Evolutionary conservation across 371 early-diverging fungal genomes (phyloP).

Genomic region (Mortierella polycephala): DNA sequence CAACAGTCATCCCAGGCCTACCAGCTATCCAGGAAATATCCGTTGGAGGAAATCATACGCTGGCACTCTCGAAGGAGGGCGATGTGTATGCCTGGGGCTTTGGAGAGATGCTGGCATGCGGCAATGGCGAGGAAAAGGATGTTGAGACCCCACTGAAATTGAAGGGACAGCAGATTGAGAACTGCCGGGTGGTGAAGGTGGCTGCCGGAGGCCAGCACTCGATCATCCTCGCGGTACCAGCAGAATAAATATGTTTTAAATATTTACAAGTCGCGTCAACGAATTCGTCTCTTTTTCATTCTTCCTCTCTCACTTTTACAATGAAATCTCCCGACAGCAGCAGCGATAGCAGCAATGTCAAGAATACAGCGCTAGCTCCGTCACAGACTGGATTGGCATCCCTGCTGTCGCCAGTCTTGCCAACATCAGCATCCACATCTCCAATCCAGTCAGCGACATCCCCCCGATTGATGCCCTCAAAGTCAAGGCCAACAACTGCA

Average conservation of each 20-base stretch:
- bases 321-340: background rate
- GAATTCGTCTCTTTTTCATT: too few relatives aligned
- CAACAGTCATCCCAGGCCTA: constrained; percentile 64
- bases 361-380: background rate
- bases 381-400: constrained; percentile 7
- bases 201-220: constrained; percentile 86
- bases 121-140: constrained; percentile 81
- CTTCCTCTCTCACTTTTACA: too few relatives aligned
- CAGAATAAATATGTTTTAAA: constrained; percentile 5
- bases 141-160: constrained; percentile 42
- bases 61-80: constrained; percentile 78
- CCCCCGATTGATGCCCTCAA: constrained; percentile 49
- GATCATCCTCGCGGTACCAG: constrained; percentile 60
- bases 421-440: constrained; percentile 18
- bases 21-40: constrained; percentile 69
- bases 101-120: constrained; percentile 80
- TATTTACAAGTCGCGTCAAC: background rate
- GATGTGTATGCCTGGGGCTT: constrained; percentile 94
- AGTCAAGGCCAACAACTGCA: constrained; percentile 48
- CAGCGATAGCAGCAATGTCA: background rate
- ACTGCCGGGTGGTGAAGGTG: constrained; percentile 61
- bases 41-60: constrained; percentile 90
- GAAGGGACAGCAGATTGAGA: constrained; percentile 46
- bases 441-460: constrained; percentile 49
- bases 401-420: constrained; percentile 28